Percentiles rank a stretch among this genome's conserved stretches.
phyloP scores from a whole-genome alignment of 176 grass and related monocot genomes.

The Triticum turgidum region DNA sequence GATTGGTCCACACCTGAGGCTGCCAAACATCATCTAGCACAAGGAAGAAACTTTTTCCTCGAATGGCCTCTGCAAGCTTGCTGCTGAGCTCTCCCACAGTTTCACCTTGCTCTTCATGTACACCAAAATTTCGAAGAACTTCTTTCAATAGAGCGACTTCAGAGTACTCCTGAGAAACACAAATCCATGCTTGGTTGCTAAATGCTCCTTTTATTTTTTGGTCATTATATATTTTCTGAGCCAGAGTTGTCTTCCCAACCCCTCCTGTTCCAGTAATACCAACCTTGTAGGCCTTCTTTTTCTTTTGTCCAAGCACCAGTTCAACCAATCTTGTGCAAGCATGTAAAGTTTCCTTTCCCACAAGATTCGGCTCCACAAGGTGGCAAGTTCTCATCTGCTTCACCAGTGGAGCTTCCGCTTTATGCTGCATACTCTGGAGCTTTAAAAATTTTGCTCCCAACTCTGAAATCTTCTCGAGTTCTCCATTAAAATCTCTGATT shows the following conservation, averaged over 20 bases:
- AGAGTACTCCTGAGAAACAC: slow-evolving; percentile 38
- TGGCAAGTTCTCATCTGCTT: neutral
- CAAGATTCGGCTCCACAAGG: slow-evolving; percentile 34
- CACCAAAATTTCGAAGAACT: neutral
- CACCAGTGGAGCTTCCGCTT: neutral
- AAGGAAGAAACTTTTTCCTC: slow-evolving; percentile 27
- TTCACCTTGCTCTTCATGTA: neutral
- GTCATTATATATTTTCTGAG: slow-evolving; percentile 40
- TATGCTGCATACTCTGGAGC: neutral
- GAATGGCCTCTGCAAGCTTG: neutral
- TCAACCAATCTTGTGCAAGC: slow-evolving; percentile 14
- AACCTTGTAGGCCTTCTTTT: slow-evolving; percentile 8
- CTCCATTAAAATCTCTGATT: neutral
- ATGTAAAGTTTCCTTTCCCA: slow-evolving; percentile 26
- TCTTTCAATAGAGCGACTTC: slow-evolving; percentile 11
- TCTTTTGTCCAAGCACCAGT: neutral
- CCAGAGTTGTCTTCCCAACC: slow-evolving; percentile 49
- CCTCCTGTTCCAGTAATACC: slow-evolving; percentile 41
- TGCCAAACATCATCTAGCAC: slow-evolving; percentile 54
- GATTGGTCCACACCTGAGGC: slow-evolving; percentile 16
- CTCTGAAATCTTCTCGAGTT: neutral
- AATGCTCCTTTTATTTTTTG: slow-evolving; percentile 16
- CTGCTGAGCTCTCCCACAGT: slow-evolving; percentile 4
- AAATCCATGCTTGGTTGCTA: slow-evolving; percentile 21
- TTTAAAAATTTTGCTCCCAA: neutral